Conservation (phyloP, 345 rosid genomes). For the Ricinus communis region DNA sequence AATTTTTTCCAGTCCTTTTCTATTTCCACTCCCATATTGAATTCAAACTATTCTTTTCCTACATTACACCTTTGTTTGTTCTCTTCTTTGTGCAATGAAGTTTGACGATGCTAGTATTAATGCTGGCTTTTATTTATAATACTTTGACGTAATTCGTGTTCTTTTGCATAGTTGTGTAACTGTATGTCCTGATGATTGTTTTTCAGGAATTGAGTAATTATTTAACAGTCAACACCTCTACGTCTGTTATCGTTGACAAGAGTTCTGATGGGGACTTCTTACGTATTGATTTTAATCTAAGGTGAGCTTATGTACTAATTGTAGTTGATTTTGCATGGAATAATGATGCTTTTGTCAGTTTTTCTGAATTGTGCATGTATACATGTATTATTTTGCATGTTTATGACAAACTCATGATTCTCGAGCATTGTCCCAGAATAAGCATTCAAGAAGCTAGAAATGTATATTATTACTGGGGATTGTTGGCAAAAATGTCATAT, state of each 20-base stretch:
- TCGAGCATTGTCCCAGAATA: neutral
- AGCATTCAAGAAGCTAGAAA: neutral
- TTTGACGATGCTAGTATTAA: neutral
- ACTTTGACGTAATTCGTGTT: neutral
- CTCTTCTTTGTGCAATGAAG: neutral
- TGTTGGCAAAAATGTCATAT: too few relatives aligned
- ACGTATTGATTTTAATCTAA: conserved; percentile 86
- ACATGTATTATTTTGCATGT: neutral
- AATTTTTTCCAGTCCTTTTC: neutral
- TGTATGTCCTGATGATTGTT: conserved; percentile 11
- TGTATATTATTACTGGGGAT: too few relatives aligned
- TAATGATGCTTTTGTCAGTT: neutral
- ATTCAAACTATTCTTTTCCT: neutral
- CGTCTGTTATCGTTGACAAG: conserved; percentile 82
- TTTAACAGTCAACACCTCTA: conserved; percentile 72
- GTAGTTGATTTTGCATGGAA: neutral
- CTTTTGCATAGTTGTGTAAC: neutral
- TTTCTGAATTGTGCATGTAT: neutral
- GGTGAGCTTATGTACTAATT: conserved; percentile 43
- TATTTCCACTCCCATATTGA: neutral
- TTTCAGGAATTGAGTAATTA: conserved; percentile 83
- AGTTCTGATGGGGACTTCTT: conserved; percentile 91
- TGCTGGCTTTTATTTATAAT: neutral
- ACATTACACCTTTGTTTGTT: neutral
- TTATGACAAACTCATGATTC: too few relatives aligned